Evolutionary conservation across 1,284 basidiomycete species (phyloP).

Genomic region (Anthracocystis panici-leucophaei): DNA sequence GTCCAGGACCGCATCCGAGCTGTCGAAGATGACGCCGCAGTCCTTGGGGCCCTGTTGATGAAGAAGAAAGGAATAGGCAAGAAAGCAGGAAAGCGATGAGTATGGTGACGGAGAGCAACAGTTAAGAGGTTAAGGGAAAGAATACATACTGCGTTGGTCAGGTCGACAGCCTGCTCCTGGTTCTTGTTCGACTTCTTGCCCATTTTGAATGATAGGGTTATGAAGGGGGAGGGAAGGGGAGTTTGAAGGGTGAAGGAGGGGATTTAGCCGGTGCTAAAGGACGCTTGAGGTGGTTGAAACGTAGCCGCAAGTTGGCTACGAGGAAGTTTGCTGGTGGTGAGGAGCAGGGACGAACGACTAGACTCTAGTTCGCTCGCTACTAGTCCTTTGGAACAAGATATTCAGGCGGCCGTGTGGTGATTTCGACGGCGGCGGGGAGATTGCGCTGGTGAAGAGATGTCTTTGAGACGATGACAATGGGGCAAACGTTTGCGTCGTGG

Average conservation of each 20-base stretch:
- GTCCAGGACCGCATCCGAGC: conserved; percentile 57
- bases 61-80: not conserved
- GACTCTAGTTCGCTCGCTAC: conserved; percentile 36
- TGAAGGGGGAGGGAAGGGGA: conserved; percentile 16
- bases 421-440: conserved; percentile 29
- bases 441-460: conserved; percentile 27
- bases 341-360: conserved; percentile 45
- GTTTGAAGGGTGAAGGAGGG: conserved; percentile 4
- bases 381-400: conserved; percentile 13
- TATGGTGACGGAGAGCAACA: not conserved
- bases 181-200: conserved; percentile 60
- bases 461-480: conserved; percentile 23
- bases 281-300: conserved; percentile 27
- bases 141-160: conserved; percentile 47
- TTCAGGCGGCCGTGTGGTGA: conserved; percentile 35
- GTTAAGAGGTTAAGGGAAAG: not conserved
- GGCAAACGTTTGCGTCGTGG: conserved; percentile 44
- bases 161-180: conserved; percentile 51
- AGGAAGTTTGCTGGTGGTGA: conserved; percentile 31
- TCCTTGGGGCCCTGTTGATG: conserved; percentile 51
- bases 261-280: conserved; percentile 35
- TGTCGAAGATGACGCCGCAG: conserved; percentile 63
- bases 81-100: not conserved
- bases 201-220: conserved; percentile 39
- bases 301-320: conserved; percentile 37